phyloP scores from a whole-genome alignment of 768 basidiomycete species.

The Tricholoma flavovirens region DNA sequence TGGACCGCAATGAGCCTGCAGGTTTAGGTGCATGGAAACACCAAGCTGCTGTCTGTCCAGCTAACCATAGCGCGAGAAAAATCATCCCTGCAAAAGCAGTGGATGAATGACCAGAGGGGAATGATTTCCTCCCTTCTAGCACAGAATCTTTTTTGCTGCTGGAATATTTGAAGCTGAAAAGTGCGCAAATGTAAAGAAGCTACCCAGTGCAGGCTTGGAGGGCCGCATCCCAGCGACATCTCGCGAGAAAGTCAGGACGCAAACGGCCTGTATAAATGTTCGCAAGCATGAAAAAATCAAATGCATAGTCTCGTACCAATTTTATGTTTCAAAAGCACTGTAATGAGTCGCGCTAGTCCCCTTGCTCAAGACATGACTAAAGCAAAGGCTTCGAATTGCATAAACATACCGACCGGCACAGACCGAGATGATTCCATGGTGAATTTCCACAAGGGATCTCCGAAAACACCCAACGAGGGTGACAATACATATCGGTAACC shows the following conservation, averaged over 20 bases:
- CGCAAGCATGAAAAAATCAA: slow-evolving; percentile 5
- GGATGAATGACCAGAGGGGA: slow-evolving; percentile 68
- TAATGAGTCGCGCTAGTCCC: slow-evolving; percentile 42
- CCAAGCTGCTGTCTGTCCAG: slow-evolving; percentile 60
- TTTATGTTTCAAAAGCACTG: slow-evolving; percentile 49
- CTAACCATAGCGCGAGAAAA: slow-evolving; percentile 55
- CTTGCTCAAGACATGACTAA: slow-evolving; percentile 15
- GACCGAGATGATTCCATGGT: slow-evolving; percentile 54
- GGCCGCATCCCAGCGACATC: slow-evolving; percentile 54
- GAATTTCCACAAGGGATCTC: slow-evolving; percentile 44
- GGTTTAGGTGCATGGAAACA: slow-evolving; percentile 37
- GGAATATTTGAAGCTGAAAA: slow-evolving; percentile 2
- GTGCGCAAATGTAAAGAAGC: background rate
- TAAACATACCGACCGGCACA: slow-evolving; percentile 32
- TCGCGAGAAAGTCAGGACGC: slow-evolving; percentile 61
- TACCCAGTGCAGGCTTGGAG: slow-evolving; percentile 53
- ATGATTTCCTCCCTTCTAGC: slow-evolving; percentile 51
- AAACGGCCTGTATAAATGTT: slow-evolving; percentile 35
- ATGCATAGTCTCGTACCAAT: slow-evolving; percentile 34
- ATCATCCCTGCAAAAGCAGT: slow-evolving; percentile 63
- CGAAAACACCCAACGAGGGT: slow-evolving; percentile 31
- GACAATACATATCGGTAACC: slow-evolving; percentile 40
- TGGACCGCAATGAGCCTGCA: slow-evolving; percentile 33
- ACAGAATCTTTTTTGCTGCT: slow-evolving; percentile 32
- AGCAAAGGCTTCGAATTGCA: background rate